Conservation (phyloP, 2,329 filamentous ascomycete genomes). For the Anisogramma anomala region DNA sequence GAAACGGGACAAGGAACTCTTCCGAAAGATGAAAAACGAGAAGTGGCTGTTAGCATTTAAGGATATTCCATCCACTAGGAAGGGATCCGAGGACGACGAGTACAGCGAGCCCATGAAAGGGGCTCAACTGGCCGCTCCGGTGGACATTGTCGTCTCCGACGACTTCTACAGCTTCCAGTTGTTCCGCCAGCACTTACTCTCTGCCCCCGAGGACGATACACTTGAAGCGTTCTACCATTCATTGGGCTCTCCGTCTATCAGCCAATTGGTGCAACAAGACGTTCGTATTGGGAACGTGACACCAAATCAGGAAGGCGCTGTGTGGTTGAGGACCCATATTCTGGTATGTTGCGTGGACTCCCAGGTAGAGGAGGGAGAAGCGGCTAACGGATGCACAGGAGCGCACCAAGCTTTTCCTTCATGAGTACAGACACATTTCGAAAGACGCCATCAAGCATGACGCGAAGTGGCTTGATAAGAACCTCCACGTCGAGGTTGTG, state of each 20-base stretch:
- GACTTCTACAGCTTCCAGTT: constrained; percentile 82
- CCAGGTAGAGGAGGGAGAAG: not conserved
- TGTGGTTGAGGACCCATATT: constrained; percentile 65
- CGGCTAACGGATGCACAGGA: constrained; percentile 33
- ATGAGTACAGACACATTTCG: constrained; percentile 60
- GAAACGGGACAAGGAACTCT: constrained; percentile 68
- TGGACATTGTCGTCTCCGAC: constrained; percentile 66
- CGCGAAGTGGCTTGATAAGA: constrained; percentile 79
- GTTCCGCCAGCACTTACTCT: constrained; percentile 75
- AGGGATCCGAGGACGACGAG: constrained; percentile 42
- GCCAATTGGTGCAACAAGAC: constrained; percentile 66
- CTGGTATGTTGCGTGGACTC: constrained; percentile 26
- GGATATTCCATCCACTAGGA: constrained; percentile 47
- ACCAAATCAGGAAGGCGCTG: constrained; percentile 56
- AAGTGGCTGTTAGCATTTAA: constrained; percentile 75
- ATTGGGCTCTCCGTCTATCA: constrained; percentile 68
- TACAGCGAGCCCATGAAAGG: constrained; percentile 58
- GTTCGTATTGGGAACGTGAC: constrained; percentile 56
- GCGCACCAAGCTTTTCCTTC: constrained; percentile 77
- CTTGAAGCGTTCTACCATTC: constrained; percentile 76
- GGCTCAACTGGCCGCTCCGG: constrained; percentile 64
- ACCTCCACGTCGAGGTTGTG: constrained; percentile 67
- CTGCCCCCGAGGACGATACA: constrained; percentile 78
- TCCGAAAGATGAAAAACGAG: constrained; percentile 61
- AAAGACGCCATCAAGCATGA: constrained; percentile 75